Evolutionary conservation across 2,329 filamentous ascomycete species (phyloP).

Genomic region (Hypoxylon sp.): DNA sequence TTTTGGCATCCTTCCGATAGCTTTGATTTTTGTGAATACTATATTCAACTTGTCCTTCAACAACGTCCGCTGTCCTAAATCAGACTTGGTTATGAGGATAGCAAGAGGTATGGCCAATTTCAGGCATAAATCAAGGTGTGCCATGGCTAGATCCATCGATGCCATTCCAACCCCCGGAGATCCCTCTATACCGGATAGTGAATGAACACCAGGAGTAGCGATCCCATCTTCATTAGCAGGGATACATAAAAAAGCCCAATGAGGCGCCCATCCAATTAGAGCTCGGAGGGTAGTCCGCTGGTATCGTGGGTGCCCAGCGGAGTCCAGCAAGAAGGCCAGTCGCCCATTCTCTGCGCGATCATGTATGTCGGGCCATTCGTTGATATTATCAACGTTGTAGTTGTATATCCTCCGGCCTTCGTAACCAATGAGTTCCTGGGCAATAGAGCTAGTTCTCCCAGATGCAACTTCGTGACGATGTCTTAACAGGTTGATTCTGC

Average conservation of each 20-base stretch:
- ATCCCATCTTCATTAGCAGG: constrained; percentile 80
- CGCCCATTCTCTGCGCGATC: constrained; percentile 80
- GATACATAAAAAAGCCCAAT: constrained; percentile 92
- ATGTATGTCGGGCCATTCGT: constrained; percentile 96
- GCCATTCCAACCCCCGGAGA: constrained; percentile 65
- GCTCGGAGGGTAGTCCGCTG: constrained; percentile 89
- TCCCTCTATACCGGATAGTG: constrained; percentile 65
- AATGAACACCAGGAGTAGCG: constrained; percentile 58
- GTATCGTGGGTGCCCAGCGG: constrained; percentile 91
- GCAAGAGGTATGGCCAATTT: constrained; percentile 83
- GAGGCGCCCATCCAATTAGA: constrained; percentile 94
- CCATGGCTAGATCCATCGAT: constrained; percentile 80
- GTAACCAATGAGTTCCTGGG: constrained; percentile 94
- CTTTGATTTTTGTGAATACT: constrained; percentile 83
- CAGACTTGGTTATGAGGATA: constrained; percentile 91
- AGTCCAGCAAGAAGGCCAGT: constrained; percentile 90
- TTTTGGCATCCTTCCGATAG: constrained; percentile 78
- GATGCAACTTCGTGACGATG: constrained; percentile 94
- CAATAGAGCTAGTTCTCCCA: constrained; percentile 93
- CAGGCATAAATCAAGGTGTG: constrained; percentile 88
- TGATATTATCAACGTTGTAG: constrained; percentile 87
- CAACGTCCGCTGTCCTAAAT: constrained; percentile 81
- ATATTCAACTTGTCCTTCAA: constrained; percentile 80
- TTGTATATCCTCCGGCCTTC: constrained; percentile 76
- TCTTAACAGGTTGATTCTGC: constrained; percentile 87